A percentile compares a stretch with the other conserved stretches of the same genome.
phyloP scores from a whole-genome alignment of 2,329 filamentous ascomycete species.

The Talaromyces sp. region DNA sequence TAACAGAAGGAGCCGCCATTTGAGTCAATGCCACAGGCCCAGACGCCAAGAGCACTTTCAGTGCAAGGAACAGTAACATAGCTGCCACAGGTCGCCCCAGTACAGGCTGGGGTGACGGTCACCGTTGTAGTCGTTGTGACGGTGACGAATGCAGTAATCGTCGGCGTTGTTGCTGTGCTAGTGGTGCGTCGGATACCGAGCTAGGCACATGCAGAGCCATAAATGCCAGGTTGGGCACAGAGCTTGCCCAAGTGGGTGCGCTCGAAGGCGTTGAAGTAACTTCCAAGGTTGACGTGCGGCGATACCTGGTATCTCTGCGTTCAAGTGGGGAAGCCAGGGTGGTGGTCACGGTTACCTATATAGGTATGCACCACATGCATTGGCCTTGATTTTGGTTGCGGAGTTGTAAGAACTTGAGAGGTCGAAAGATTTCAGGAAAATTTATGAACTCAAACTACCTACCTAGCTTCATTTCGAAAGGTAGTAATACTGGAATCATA shows the following conservation, averaged over 20 bases:
- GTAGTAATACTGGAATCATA: too few species aligned
- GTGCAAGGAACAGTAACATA: neutral
- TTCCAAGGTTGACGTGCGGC: neutral
- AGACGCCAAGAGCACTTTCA: neutral
- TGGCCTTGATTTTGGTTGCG: neutral
- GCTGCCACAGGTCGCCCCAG: neutral
- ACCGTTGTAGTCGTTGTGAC: neutral
- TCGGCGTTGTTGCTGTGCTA: neutral
- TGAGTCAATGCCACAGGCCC: neutral
- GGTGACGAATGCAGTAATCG: neutral
- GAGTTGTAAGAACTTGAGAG: neutral
- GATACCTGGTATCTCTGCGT: neutral
- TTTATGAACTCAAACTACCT: too few species aligned
- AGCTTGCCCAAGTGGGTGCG: neutral
- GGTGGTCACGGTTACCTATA: neutral
- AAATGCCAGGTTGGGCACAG: neutral
- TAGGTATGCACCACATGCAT: too few species aligned
- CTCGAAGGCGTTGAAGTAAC: neutral
- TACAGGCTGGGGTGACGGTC: neutral
- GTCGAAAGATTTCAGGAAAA: too few species aligned
- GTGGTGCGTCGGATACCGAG: neutral
- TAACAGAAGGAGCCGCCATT: neutral
- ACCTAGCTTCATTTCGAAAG: too few species aligned
- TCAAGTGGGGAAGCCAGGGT: neutral
- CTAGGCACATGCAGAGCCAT: constrained; percentile 2